Evolutionary conservation across 305 asterid species (phyloP).

Genomic region (Solanum hybrid): DNA sequence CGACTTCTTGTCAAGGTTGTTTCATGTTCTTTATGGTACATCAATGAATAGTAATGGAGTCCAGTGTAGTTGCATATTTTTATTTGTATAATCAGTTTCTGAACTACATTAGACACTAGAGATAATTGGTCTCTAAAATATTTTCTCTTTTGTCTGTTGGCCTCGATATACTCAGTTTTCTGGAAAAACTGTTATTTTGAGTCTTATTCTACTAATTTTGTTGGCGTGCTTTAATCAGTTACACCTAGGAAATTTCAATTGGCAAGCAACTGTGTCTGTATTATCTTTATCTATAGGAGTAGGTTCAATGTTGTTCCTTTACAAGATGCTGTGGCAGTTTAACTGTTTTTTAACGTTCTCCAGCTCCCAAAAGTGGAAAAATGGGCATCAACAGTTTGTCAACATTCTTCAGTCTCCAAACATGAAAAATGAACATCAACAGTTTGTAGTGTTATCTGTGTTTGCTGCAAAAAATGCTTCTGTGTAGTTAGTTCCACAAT

Average conservation of each 20-base stretch:
- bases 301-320: not conserved
- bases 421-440: not conserved
- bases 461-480: not conserved
- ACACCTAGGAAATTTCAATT: not conserved
- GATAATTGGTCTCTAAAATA: not conserved
- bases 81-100: not conserved
- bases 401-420: not conserved
- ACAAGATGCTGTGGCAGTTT: not conserved
- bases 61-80: not conserved
- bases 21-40: not conserved
- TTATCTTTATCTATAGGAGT: not conserved
- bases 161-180: not conserved
- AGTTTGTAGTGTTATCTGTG: not conserved
- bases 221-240: not conserved
- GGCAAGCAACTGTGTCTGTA: not conserved
- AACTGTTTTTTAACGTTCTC: not conserved
- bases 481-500: not conserved
- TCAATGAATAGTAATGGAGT: not conserved
- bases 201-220: not conserved
- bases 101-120: not conserved
- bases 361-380: not conserved
- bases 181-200: not conserved
- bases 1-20: constrained; percentile 89
- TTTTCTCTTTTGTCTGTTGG: not conserved
- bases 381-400: not conserved